phyloP scores from a whole-genome alignment of 106 monocot species.

The Dendrobium catenatum region DNA sequence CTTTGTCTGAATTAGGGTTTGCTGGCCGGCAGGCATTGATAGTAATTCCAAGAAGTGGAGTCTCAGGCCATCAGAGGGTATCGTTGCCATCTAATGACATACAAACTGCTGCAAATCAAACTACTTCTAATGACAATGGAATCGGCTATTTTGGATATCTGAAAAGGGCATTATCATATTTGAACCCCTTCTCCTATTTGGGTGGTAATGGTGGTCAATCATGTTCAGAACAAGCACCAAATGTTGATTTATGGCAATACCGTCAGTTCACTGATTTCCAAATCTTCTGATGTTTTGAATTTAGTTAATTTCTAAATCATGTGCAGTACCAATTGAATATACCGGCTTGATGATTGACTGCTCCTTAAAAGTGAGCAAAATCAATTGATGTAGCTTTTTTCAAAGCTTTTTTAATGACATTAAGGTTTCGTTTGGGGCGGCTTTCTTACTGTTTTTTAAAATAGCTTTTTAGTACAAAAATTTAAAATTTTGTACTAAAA shows the following conservation, averaged over 20 bases:
- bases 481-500: too few relatives aligned
- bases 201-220: slow-evolving; percentile 28
- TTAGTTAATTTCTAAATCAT: too few relatives aligned
- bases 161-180: slow-evolving; percentile 50
- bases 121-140: slow-evolving; percentile 17
- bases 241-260: slow-evolving; percentile 28
- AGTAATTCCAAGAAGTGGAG: slow-evolving; percentile 49
- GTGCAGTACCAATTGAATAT: too few relatives aligned
- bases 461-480: too few relatives aligned
- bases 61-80: slow-evolving; percentile 9
- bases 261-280: slow-evolving; percentile 35
- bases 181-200: slow-evolving; percentile 81
- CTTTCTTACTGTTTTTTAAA: too few relatives aligned
- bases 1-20: slow-evolving; percentile 68
- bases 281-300: neutral
- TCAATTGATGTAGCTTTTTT: too few relatives aligned
- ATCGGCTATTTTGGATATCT: slow-evolving; percentile 64
- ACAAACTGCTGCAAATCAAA: slow-evolving; percentile 6
- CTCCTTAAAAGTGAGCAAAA: too few relatives aligned
- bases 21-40: slow-evolving; percentile 62
- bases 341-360: too few relatives aligned
- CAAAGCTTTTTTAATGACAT: too few relatives aligned
- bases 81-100: slow-evolving; percentile 18
- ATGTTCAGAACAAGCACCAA: slow-evolving; percentile 23
- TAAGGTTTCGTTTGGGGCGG: too few relatives aligned